Evolutionary conservation across 2,329 filamentous ascomycete genomes (phyloP).

Genomic region (Botryotinia calthae): DNA sequence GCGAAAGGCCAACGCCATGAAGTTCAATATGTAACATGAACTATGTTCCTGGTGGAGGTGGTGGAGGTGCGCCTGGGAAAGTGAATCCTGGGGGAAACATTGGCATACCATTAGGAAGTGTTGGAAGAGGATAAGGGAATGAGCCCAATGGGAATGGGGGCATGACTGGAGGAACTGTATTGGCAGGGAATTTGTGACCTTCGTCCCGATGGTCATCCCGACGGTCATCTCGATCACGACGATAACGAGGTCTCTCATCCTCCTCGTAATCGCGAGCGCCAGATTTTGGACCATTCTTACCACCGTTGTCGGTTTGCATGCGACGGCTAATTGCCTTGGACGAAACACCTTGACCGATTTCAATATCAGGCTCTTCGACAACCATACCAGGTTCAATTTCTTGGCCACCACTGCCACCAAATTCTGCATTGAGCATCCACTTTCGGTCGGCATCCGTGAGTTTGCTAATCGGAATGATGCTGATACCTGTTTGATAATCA

Average conservation of each 20-base stretch:
- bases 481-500: conserved; percentile 89
- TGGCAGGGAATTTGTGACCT: conserved; percentile 24
- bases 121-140: conserved; percentile 44
- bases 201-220: conserved; percentile 24
- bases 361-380: conserved; percentile 96
- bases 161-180: conserved; percentile 32
- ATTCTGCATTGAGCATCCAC: conserved; percentile 94
- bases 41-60: conserved; percentile 32
- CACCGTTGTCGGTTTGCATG: conserved; percentile 67
- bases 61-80: conserved; percentile 33
- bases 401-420: conserved; percentile 84
- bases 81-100: conserved; percentile 50
- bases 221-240: conserved; percentile 25
- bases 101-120: conserved; percentile 50
- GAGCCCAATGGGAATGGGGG: conserved; percentile 25
- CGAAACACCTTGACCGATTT: conserved; percentile 95
- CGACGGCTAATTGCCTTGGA: conserved; percentile 78
- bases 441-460: conserved; percentile 95
- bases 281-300: conserved; percentile 63
- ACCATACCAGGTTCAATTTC: conserved; percentile 79
- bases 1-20: neutral
- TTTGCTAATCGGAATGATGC: conserved; percentile 86
- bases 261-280: conserved; percentile 37
- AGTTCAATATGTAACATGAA: conserved; percentile 22
- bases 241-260: conserved; percentile 32